Base-by-base conservation (phyloP, 306 rosid genomes). In the barrel medic (Medicago truncatula) region DNA sequence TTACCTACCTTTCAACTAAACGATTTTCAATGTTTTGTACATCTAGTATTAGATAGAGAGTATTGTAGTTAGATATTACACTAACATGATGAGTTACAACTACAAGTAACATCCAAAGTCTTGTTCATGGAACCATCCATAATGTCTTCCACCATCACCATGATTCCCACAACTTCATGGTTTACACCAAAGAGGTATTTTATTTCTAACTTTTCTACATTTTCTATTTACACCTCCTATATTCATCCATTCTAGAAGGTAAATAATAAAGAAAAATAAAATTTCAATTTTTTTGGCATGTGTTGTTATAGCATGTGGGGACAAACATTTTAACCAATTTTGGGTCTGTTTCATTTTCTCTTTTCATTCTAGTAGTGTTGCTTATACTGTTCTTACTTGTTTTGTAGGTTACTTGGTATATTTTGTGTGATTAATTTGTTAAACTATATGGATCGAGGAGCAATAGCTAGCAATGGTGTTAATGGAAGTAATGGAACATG, bases 381-480 rank as follows among this genome's bases (percentile, higher is more conserved):
- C 40, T 67, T 54, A 39, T 69, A 54, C 67, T 76, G 63, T 41
- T 59, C 60, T 9, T 36, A 9, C 53, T 68, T 68, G 66, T 73
- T 71, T 74, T 68, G 86, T 77, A 93, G 98, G 97, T 78, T 91
- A 63, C 93, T 93, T 68, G 69, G 75, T 75, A 58, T 91, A 70
- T 93, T 93, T 72, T 93, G 96, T 56, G 72, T 88, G 77, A 89
- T 93, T 64, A 93, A 90, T 88, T 70, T 93, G 84, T 70, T 93
- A 83, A 93, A 89, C 84, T 93, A 89, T 81, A 67, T 93, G 86
- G 98, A 93, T 75, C 92, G 97, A 67, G 98, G 98, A 82, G 85
- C 93, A 71, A 93, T 93, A 73, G 98, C 98, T 52, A 93, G 31
- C 85, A 93, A 91, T 72, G 98, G 98, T 78, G 98, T 93, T 62